A percentile compares a stretch with the other conserved stretches of the same genome.
phyloP scores from a whole-genome alignment of 2,329 filamentous ascomycete genomes.

The Knufia fluminis region DNA sequence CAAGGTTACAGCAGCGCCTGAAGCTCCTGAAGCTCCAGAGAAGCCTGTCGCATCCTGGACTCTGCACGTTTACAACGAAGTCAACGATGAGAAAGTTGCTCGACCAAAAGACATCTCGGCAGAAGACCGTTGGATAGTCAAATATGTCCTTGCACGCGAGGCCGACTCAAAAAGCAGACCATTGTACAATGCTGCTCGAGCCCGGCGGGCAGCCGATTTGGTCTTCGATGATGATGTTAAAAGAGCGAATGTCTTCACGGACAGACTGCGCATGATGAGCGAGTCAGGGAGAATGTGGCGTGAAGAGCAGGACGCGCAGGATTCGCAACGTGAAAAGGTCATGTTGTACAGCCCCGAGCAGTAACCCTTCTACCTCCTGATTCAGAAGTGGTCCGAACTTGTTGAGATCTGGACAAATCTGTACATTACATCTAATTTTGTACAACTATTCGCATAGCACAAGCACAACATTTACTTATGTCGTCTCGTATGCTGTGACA shows the following conservation, averaged over 20 bases:
- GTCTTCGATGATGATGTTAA: slow-evolving; percentile 29
- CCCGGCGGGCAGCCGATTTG: slow-evolving; percentile 45
- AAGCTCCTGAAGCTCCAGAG: neutral
- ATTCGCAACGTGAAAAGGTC: slow-evolving; percentile 34
- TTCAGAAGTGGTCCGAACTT: neutral
- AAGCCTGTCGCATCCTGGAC: slow-evolving; percentile 52
- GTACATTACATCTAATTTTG: slow-evolving; percentile 3
- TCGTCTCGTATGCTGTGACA: slow-evolving; percentile 3
- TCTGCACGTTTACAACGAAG: slow-evolving; percentile 61
- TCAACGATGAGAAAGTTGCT: slow-evolving; percentile 55
- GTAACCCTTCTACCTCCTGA: neutral
- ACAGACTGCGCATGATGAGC: slow-evolving; percentile 39
- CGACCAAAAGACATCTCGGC: slow-evolving; percentile 47
- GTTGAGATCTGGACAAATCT: neutral
- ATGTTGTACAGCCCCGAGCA: slow-evolving; percentile 17
- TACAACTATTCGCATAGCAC: neutral
- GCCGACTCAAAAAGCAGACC: slow-evolving; percentile 33
- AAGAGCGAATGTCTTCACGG: slow-evolving; percentile 37
- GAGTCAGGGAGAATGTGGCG: slow-evolving; percentile 52
- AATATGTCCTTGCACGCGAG: slow-evolving; percentile 66
- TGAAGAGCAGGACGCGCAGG: slow-evolving; percentile 43
- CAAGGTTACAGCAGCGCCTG: slow-evolving; percentile 13
- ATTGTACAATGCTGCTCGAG: slow-evolving; percentile 50
- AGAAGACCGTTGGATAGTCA: slow-evolving; percentile 57
- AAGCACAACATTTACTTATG: neutral